phyloP scores from a whole-genome alignment of 2,329 filamentous ascomycete genomes.

The Penicillium verrucosum region DNA sequence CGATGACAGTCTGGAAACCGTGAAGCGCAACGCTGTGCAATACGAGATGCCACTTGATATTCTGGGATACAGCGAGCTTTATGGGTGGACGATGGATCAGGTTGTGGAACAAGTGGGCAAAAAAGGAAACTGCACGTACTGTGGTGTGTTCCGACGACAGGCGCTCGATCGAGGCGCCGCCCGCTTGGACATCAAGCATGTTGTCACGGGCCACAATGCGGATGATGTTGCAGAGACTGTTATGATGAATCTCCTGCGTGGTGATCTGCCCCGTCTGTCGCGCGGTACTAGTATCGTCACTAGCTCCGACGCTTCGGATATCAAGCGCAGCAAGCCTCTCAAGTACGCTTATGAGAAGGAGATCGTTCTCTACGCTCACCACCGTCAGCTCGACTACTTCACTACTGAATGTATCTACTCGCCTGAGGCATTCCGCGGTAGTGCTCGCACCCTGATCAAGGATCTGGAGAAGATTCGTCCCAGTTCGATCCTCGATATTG shows the following conservation, averaged over 20 bases:
- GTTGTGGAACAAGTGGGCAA: constrained; percentile 95
- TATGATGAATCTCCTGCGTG: constrained; percentile 91
- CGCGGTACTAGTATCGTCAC: constrained; percentile 89
- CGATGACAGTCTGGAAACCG: constrained; percentile 92
- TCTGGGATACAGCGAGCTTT: constrained; percentile 87
- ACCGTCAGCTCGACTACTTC: constrained; percentile 97
- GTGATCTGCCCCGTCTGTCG: constrained; percentile 81
- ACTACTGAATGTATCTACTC: constrained; percentile 98
- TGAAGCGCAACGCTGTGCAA: constrained; percentile 87
- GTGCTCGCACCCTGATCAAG: constrained; percentile 87
- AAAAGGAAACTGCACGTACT: constrained; percentile 99
- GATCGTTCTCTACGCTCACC: constrained; percentile 94
- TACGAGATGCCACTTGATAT: constrained; percentile 91
- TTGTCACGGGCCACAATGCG: constrained; percentile 96
- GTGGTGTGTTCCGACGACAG: constrained; percentile 91
- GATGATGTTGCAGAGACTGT: constrained; percentile 97
- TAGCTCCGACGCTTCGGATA: constrained; percentile 71
- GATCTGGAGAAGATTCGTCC: constrained; percentile 89
- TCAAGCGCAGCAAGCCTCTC: constrained; percentile 91
- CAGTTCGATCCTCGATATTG: constrained; percentile 91
- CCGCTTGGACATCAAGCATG: constrained; percentile 80
- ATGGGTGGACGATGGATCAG: constrained; percentile 99
- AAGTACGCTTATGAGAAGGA: constrained; percentile 99
- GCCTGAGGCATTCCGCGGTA: constrained; percentile 92
- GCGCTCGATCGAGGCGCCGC: constrained; percentile 90